Evolutionary conservation across 306 rosid species (phyloP).

Genomic region (Casuarina equisetifolia): DNA sequence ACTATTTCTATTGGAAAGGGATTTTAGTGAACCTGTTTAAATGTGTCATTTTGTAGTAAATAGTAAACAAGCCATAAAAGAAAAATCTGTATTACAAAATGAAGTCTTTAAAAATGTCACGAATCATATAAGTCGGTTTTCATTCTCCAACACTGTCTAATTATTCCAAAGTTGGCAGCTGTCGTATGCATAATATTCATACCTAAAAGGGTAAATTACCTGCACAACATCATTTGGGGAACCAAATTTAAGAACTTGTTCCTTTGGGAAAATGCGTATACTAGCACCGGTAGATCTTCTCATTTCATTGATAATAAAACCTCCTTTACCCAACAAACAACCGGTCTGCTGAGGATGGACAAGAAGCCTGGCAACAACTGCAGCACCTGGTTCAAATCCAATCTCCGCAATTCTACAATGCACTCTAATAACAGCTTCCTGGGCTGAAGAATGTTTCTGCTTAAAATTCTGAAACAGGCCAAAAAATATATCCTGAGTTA

Average conservation of each 20-base stretch:
- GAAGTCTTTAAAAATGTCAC: no score
- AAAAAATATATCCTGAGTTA: conserved; percentile 24
- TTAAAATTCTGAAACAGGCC: conserved; percentile 60
- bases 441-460: conserved; percentile 76
- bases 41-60: no score
- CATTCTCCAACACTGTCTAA: no score
- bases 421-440: conserved; percentile 84
- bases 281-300: conserved; percentile 79
- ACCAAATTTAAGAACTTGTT: conserved; percentile 55
- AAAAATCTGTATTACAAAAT: no score
- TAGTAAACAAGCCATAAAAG: no score
- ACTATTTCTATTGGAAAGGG: no score
- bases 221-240: conserved; percentile 71
- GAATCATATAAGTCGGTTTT: no score
- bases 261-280: conserved; percentile 76
- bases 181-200: background rate
- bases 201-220: conserved; percentile 42
- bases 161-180: background rate
- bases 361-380: conserved; percentile 77
- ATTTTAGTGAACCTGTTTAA: no score
- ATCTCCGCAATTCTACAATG: conserved; percentile 74
- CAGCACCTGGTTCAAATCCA: conserved; percentile 76
- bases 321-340: conserved; percentile 84
- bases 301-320: conserved; percentile 74
- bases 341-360: conserved; percentile 77